These are phyloP conservation scores for Elaeis oleifera DNA, from an alignment of 202 grass and related monocot species.

Conservation along the genomic window DNA sequence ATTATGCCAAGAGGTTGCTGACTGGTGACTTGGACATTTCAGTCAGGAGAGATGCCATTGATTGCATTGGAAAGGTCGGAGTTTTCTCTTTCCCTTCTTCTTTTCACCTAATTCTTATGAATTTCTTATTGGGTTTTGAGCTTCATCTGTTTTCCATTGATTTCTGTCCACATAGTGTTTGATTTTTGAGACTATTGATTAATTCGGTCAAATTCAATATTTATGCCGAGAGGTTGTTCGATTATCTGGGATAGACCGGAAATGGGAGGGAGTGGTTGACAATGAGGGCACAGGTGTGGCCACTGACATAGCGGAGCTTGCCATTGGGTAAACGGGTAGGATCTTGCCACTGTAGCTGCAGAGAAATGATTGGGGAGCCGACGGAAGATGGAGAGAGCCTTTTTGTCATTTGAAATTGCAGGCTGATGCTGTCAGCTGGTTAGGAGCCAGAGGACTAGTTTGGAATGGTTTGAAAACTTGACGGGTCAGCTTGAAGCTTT, in stretches of 20 bases:
- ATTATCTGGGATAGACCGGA: constrained; percentile 20
- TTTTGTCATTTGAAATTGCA: too few relatives aligned
- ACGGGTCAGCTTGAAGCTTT: too few relatives aligned
- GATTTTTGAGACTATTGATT: neutral
- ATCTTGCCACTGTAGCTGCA: constrained; percentile 8
- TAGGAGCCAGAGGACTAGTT: too few relatives aligned
- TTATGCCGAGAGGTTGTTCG: neutral
- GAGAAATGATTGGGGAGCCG: neutral
- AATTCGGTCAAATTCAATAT: constrained; percentile 9
- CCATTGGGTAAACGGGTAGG: constrained; percentile 25
- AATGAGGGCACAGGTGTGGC: constrained; percentile 52
- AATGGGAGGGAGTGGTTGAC: constrained; percentile 42
- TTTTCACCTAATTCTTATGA: neutral
- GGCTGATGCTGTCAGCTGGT: too few relatives aligned
- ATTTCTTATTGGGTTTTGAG: neutral
- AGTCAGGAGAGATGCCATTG: constrained; percentile 32
- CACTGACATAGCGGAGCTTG: constrained; percentile 63
- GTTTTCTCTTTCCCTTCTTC: constrained; percentile 16
- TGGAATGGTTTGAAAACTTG: too few relatives aligned
- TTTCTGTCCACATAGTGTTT: neutral
- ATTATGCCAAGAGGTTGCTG: constrained; percentile 17
- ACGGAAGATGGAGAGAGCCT: neutral
- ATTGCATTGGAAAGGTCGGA: constrained; percentile 46
- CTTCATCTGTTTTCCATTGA: neutral
- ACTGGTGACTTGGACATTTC: constrained; percentile 23